Conservation (phyloP, 225 moss, liverwort and hornwort species). For the Antitrichia curtipendula region DNA sequence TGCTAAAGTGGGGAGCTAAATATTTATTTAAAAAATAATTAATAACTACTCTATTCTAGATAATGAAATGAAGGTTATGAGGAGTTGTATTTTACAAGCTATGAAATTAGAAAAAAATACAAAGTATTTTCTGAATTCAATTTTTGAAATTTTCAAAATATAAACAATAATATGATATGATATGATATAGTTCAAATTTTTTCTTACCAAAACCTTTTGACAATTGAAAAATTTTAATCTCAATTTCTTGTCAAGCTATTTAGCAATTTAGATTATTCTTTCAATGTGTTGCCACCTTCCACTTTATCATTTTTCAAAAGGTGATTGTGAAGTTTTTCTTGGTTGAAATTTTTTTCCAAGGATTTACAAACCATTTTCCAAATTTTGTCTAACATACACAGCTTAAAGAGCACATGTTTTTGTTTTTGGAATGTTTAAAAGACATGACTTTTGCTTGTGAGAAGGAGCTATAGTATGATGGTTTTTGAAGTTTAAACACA, state of each 20-base stretch:
- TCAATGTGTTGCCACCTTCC: no score
- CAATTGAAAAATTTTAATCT: neutral
- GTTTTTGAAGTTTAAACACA: neutral
- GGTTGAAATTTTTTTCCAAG: neutral
- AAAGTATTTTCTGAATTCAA: neutral
- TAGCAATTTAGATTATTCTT: neutral
- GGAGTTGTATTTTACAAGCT: fast-evolving
- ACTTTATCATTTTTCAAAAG: no score
- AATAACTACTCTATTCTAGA: fast-evolving
- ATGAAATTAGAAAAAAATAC: neutral
- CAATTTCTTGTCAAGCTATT: neutral
- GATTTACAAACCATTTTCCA: neutral
- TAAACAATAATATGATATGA: no score
- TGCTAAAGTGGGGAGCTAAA: neutral
- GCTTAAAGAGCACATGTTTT: neutral
- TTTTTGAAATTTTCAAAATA: neutral
- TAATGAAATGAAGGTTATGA: neutral
- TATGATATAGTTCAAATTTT: no score
- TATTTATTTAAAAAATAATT: neutral
- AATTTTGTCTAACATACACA: neutral
- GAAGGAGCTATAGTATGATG: neutral
- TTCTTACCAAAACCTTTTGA: no score
- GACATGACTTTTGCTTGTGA: neutral
- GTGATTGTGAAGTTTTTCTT: neutral
- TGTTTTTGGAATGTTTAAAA: neutral